Evolutionary conservation across 176 grass and related monocot genomes (phyloP).

Genomic region (Musa itinerans): DNA sequence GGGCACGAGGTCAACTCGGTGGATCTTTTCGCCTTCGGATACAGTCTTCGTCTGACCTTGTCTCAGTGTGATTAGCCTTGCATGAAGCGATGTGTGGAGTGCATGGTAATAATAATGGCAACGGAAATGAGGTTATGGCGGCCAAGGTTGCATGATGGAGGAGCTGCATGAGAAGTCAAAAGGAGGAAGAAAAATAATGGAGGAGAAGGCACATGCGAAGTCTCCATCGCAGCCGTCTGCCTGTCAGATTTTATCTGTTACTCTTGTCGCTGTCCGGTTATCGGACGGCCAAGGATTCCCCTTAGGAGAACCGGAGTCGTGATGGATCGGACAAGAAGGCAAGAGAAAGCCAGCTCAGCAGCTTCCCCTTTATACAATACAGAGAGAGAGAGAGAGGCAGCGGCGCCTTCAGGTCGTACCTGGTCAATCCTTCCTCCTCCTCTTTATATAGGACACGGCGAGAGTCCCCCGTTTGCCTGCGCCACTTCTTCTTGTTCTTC

Average conservation of each 20-base stretch:
- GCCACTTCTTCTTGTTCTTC: neutral
- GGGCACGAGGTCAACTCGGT: too few relatives aligned
- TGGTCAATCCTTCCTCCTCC: slow-evolving; percentile 1
- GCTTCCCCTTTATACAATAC: neutral
- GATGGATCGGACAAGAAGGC: slow-evolving; percentile 1
- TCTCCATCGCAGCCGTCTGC: neutral
- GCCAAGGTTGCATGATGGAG: too few relatives aligned
- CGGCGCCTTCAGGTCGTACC: slow-evolving; percentile 23
- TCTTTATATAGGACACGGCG: neutral
- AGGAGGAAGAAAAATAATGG: too few relatives aligned
- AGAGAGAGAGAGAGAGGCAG: too few relatives aligned
- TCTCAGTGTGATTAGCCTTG: too few relatives aligned
- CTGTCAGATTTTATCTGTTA: neutral
- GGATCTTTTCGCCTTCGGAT: too few relatives aligned
- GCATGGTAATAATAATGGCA: too few relatives aligned
- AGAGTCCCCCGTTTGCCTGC: neutral
- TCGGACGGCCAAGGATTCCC: slow-evolving; percentile 7
- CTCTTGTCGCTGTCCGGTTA: slow-evolving; percentile 1
- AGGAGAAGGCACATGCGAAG: neutral
- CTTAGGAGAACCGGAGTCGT: too few relatives aligned
- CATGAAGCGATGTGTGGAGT: too few relatives aligned
- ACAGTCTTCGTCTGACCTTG: too few relatives aligned
- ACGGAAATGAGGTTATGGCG: too few relatives aligned
- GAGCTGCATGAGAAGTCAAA: too few relatives aligned
- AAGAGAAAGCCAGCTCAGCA: neutral